These are phyloP conservation scores for Aspergillus flavus DNA, from an alignment of 2,329 filamentous ascomycete species.

Conservation along the genomic window DNA sequence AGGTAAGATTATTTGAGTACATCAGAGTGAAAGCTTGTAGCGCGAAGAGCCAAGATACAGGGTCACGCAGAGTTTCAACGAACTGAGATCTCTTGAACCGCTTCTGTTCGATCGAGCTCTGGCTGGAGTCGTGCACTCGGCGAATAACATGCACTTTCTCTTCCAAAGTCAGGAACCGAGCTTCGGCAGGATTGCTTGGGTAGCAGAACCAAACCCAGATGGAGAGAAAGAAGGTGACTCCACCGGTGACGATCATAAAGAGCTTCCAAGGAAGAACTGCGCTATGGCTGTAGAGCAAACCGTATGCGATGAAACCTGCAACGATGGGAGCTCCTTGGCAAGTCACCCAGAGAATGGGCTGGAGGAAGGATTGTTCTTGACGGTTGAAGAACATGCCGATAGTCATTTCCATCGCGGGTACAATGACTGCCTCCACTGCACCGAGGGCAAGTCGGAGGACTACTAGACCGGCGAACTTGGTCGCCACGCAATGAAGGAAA, in stretches of 20 bases:
- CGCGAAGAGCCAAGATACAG: background rate
- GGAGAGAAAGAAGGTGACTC: background rate
- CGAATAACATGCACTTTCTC: background rate
- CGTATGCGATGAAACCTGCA: conserved; percentile 1
- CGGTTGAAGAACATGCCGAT: conserved; percentile 4
- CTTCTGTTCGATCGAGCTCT: conserved; percentile 1
- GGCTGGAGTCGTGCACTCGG: background rate
- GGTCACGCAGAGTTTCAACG: background rate
- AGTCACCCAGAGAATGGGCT: conserved; percentile 1
- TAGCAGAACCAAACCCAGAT: conserved; percentile 1
- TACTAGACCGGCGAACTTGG: background rate
- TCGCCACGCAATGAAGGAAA: background rate
- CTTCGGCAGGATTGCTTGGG: background rate
- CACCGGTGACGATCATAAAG: conserved; percentile 1
- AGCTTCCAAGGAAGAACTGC: background rate
- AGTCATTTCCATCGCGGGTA: conserved; percentile 1
- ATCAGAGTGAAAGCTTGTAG: conserved; percentile 1
- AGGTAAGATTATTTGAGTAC: conserved; percentile 1
- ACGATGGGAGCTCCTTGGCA: conserved; percentile 1
- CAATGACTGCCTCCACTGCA: background rate
- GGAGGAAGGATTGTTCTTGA: background rate
- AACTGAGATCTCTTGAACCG: background rate
- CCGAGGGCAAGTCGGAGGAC: conserved; percentile 3
- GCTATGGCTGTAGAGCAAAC: conserved; percentile 1
- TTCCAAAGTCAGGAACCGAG: background rate